Evolutionary conservation across 352 stramenopile species (phyloP).

Genomic region (Plasmopara muralis): DNA sequence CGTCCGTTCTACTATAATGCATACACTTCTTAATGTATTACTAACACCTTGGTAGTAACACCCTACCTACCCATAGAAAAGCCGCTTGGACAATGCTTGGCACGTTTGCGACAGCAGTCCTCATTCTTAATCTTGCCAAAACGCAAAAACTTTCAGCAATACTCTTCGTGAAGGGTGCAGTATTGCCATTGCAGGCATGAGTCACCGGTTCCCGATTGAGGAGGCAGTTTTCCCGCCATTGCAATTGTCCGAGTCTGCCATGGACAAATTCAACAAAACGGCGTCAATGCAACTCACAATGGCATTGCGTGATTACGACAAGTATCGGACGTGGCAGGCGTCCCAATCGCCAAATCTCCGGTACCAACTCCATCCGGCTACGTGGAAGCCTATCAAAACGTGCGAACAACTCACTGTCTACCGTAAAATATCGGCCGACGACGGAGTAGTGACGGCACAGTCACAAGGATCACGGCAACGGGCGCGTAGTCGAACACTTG

Average conservation of each 20-base stretch:
- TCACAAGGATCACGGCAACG: conserved; percentile 15
- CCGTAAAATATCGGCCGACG: conserved; percentile 17
- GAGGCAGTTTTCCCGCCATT: conserved; percentile 32
- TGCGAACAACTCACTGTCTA: conserved; percentile 39
- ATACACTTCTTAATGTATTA: conserved; percentile 10
- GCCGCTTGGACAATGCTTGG: not conserved
- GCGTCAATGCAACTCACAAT: conserved; percentile 25
- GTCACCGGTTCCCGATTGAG: conserved; percentile 30
- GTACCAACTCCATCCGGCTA: conserved; percentile 31
- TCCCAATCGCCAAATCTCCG: conserved; percentile 28
- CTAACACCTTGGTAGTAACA: conserved; percentile 35
- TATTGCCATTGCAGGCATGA: conserved; percentile 13
- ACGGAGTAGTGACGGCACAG: conserved; percentile 14
- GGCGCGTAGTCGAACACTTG: conserved; percentile 25
- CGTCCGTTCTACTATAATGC: too few relatives aligned
- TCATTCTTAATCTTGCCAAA: conserved; percentile 25
- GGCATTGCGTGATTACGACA: conserved; percentile 34
- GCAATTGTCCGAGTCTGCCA: conserved; percentile 17
- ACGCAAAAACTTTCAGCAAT: not conserved
- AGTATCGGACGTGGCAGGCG: conserved; percentile 27
- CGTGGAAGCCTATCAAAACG: conserved; percentile 40
- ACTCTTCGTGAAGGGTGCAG: not conserved
- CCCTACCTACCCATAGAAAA: not conserved
- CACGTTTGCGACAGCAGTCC: not conserved
- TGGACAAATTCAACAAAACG: conserved; percentile 27